Base-by-base conservation (phyloP, 768 basidiomycete species). In the Collybia nuda region DNA sequence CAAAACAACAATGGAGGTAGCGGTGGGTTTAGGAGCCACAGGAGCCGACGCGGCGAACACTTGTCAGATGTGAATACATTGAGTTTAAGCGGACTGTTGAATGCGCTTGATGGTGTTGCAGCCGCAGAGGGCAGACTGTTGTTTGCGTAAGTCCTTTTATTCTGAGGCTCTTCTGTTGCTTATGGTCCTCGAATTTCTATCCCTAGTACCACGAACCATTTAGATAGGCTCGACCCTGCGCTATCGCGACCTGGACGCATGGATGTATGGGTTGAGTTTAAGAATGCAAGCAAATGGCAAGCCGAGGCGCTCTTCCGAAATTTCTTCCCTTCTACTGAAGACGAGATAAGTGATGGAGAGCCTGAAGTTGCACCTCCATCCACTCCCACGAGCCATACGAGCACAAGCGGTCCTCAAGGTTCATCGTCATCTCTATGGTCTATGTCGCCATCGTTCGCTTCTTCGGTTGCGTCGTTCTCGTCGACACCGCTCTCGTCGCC, bases 191-290 rank as follows among this genome's bases (percentile, higher is more conserved):
- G 32, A 39, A 57, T 24, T 51, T 18, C 11, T 40, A 18, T 14
- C 26, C 15, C 12, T 38, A 91, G 90, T 0, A 93, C 90, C 15
- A 93, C 90, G 9, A 95, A 95, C 67, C 93, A 95, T 61, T 74
- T 93, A n/a, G 90, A 94, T 59, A 82, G 87, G 28, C 79, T 96
- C 1, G 93, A 96, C 58, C 90, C 92, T 3, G 93, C 93, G 0
- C 81, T 96, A 9, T 89, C 86, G n/a, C 86, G 93, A 47, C 91
- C 93, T 5, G 93, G 93, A 15, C 86, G 89, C 23, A 90, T 91
- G 88, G 93, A 95, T 61, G 89, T 96, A 6, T 91, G 90, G 85
- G 79, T 95, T 40, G 89, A 93, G 66, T 95, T 95, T 75, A 88
- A 85, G 74, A 85, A 89, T 54, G 87, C 93, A 28, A 86, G 83